Evolutionary conservation across 345 rosid genomes (phyloP).

Genomic region (Sisymbrium irio): DNA sequence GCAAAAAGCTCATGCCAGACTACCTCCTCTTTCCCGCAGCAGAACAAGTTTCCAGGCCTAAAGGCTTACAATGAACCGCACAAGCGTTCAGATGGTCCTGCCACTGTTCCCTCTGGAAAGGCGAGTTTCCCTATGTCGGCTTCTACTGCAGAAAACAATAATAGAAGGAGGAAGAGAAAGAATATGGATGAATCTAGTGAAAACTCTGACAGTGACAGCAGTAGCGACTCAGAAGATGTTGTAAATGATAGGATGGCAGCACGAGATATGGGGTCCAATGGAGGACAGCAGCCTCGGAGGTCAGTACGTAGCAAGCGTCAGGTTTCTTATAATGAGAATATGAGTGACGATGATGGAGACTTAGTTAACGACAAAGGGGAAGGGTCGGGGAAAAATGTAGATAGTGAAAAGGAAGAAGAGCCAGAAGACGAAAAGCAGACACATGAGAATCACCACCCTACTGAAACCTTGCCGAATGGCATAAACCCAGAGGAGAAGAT

Average conservation of each 20-base stretch:
- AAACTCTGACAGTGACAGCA: constrained; percentile 50
- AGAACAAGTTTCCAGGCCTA: constrained; percentile 42
- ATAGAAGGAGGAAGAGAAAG: constrained; percentile 50
- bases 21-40: constrained; percentile 35
- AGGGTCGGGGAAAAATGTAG: constrained; percentile 13
- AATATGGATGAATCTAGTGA: constrained; percentile 54
- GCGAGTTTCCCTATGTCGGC: constrained; percentile 11
- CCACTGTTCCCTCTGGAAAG: constrained; percentile 30
- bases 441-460: constrained; percentile 1
- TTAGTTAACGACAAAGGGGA: constrained; percentile 31
- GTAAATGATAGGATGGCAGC: constrained; percentile 38
- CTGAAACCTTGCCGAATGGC: constrained; percentile 25
- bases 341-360: constrained; percentile 61
- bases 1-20: constrained; percentile 35
- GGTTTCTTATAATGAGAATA: constrained; percentile 67
- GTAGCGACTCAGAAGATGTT: constrained; percentile 49
- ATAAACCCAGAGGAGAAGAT: constrained; percentile 19
- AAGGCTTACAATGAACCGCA: constrained; percentile 40
- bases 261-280: constrained; percentile 29
- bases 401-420: constrained; percentile 23
- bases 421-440: constrained; percentile 19
- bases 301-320: constrained; percentile 65
- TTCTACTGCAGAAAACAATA: constrained; percentile 42
- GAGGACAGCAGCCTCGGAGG: constrained; percentile 54
- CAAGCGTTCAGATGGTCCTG: constrained; percentile 35